A percentile compares a stretch with the other conserved stretches of the same genome.
These are phyloP conservation scores for Ceriops zippeliana DNA, from an alignment of 345 rosid species.

Conservation along the genomic window DNA sequence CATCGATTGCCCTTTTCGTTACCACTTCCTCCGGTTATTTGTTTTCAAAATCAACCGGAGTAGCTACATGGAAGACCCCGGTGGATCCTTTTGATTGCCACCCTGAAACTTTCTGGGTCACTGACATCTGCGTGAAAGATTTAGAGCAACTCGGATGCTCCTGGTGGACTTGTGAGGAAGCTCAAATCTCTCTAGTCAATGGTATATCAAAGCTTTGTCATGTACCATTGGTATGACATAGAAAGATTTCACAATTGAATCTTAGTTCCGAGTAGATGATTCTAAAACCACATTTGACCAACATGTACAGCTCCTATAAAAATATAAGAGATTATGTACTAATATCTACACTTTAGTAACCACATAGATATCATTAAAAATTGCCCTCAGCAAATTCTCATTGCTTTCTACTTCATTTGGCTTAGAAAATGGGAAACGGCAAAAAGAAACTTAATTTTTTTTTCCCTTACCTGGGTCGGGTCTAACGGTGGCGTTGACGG, in stretches of 20 bases:
- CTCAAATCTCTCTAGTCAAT: conserved; percentile 46
- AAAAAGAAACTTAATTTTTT: too few species aligned
- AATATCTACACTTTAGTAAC: too few species aligned
- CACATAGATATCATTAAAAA: too few species aligned
- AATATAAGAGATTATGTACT: too few species aligned
- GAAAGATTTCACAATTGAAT: neutral
- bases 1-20: conserved; percentile 45
- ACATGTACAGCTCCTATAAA: neutral
- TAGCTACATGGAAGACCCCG: conserved; percentile 33
- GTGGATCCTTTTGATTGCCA: conserved; percentile 25
- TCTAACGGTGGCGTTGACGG: too few species aligned
- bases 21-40: conserved; percentile 45
- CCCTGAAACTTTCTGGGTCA: conserved; percentile 25
- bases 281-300: neutral
- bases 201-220: neutral
- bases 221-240: neutral
- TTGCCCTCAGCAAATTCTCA: too few species aligned
- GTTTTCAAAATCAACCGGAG: conserved; percentile 17
- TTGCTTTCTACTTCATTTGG: too few species aligned
- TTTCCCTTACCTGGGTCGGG: too few species aligned
- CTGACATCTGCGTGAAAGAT: conserved; percentile 27
- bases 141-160: conserved; percentile 49
- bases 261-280: neutral
- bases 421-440: too few species aligned
- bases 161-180: conserved; percentile 51